Conservation (phyloP, 2,329 filamentous ascomycete genomes). For the Fusarium keratoplasticum region DNA sequence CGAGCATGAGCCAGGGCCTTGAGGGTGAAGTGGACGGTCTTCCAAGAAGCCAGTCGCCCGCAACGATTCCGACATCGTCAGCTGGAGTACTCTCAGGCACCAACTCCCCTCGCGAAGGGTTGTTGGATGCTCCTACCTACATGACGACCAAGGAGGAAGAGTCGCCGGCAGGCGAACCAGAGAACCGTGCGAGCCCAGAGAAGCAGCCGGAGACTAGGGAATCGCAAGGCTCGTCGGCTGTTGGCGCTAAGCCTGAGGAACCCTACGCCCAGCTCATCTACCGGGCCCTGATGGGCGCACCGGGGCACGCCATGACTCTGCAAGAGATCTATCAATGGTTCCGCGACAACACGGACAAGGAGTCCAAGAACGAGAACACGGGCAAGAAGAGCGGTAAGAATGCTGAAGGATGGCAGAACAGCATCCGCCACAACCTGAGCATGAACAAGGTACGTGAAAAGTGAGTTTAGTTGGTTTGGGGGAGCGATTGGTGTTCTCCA, state of each 20-base stretch:
- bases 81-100: conserved; percentile 30
- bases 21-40: conserved; percentile 36
- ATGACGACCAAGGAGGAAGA: conserved; percentile 22
- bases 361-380: conserved; percentile 69
- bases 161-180: conserved; percentile 6
- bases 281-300: conserved; percentile 76
- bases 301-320: conserved; percentile 77
- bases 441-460: conserved; percentile 84
- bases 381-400: conserved; percentile 33
- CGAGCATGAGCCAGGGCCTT: conserved; percentile 22
- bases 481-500: conserved; percentile 17
- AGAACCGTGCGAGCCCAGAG: conserved; percentile 19
- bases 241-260: conserved; percentile 57
- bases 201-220: conserved; percentile 22
- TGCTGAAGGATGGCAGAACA: conserved; percentile 89
- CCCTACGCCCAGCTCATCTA: conserved; percentile 89
- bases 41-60: conserved; percentile 21
- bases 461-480: neutral
- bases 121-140: conserved; percentile 25
- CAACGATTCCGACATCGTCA: conserved; percentile 22
- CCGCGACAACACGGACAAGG: conserved; percentile 81
- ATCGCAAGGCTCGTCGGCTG: neutral
- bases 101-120: conserved; percentile 35
- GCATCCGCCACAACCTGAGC: conserved; percentile 92
- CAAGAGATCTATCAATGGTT: conserved; percentile 96